Base-by-base conservation (phyloP, 805 yeast genomes). In the Kazachstania kunashirensis region DNA sequence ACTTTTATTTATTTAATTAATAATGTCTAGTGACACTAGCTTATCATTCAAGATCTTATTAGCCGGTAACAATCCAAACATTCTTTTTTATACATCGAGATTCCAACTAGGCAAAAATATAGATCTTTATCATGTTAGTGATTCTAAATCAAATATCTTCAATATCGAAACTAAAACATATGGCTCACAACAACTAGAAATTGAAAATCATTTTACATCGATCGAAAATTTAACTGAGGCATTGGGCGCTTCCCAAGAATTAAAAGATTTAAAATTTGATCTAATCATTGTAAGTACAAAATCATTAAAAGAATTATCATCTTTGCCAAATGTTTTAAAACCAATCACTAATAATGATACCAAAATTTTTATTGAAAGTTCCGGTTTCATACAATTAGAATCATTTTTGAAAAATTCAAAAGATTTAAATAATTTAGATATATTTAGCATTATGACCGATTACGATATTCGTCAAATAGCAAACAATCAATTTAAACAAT, bases 301-400 rank as follows among this genome's bases (percentile, higher is more conserved):
- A 10, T 70, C 75, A 0, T 49, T 73, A 33, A 75, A 71, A 46
- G 72, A 70, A 37, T 53, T 73, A 15, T 61, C 75, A 5, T 46
- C 62, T 2, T 23, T 65, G 6, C 61, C 69, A 18, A 35, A 57
- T 2, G 53, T 57, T 25, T 42, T 73, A 16, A 43, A 59, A 4
- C 49, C 62, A 1, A 38, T 66, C 12, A 37, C 71, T 17, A 53
- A 53, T 35, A 52, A 52, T 42, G 66, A 50, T 16, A 67, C 84
- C 16, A 59, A 73, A 19, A 57, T 81, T 5, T 57, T 80, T 14
- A 62, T 80, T 24, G 89, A 81, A 58, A 70, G 77, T 35, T 71
- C 84, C 0, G 81, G 84, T 3, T 79, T 71, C 50, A 71, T 81
- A 37, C 76, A 77, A 50, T 53, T 81, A 35, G 88, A 80, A 52